Conservation (phyloP, 2,329 filamentous ascomycete species). For the Penicillium freii region DNA sequence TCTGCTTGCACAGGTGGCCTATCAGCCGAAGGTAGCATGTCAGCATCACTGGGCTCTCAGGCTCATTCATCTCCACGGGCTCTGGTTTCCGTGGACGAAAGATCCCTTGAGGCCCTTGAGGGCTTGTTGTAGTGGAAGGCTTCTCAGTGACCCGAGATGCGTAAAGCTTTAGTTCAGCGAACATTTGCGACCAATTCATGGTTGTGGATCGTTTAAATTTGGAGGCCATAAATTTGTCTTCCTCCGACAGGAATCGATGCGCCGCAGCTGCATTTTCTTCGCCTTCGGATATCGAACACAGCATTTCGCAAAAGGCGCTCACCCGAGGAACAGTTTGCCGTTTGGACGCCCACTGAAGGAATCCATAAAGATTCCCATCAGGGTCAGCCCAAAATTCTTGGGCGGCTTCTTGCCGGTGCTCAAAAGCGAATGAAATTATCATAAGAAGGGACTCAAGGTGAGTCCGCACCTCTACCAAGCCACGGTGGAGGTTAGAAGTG, state of each 20-base stretch:
- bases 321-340: conserved; percentile 93
- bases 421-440: conserved; percentile 87
- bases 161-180: conserved; percentile 84
- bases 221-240: conserved; percentile 68
- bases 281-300: conserved; percentile 81
- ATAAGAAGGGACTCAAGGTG: conserved; percentile 86
- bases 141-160: conserved; percentile 74
- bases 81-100: conserved; percentile 62
- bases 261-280: conserved; percentile 79
- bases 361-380: conserved; percentile 90
- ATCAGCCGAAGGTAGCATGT: conserved; percentile 90
- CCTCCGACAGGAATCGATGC: conserved; percentile 86
- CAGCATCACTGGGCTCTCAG: conserved; percentile 93
- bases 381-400: conserved; percentile 88
- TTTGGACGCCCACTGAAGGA: conserved; percentile 95
- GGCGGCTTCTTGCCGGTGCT: conserved; percentile 78
- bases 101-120: conserved; percentile 56
- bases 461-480: conserved; percentile 48
- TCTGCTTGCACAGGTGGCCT: conserved; percentile 75
- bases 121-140: conserved; percentile 48
- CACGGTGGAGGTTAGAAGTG: conserved; percentile 41
- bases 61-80: conserved; percentile 73
- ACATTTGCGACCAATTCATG: conserved; percentile 89
- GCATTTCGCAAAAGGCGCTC: conserved; percentile 94
- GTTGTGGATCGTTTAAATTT: conserved; percentile 81